phyloP scores from a whole-genome alignment of 768 basidiomycete genomes.

The Rossbeevera mucosa region DNA sequence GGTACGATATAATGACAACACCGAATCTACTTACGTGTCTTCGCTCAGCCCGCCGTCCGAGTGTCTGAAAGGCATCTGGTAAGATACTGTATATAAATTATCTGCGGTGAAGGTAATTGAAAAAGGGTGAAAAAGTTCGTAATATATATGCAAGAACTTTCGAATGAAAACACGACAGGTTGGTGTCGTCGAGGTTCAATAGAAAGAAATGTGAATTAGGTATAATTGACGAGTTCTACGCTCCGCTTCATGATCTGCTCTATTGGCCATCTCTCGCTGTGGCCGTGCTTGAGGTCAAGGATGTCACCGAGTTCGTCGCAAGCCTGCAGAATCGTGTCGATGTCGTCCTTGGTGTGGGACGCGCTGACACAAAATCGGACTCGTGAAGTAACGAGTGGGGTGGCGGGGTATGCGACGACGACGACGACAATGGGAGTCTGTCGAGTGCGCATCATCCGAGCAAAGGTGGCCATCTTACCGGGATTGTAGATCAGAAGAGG shows the following conservation, averaged over 20 bases:
- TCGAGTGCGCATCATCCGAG: conserved; percentile 76
- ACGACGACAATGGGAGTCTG: conserved; percentile 82
- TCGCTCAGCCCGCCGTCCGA: background rate
- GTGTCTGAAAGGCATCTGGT: conserved; percentile 12
- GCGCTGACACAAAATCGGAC: conserved; percentile 94
- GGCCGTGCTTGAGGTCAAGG: conserved; percentile 84
- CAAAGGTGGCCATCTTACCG: conserved; percentile 91
- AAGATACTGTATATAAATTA: conserved; percentile 26
- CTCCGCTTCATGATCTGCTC: conserved; percentile 70
- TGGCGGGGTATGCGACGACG: conserved; percentile 88
- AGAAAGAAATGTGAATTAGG: conserved; percentile 11
- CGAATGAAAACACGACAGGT: conserved; percentile 5
- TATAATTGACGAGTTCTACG: conserved; percentile 60
- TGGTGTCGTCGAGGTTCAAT: conserved; percentile 1
- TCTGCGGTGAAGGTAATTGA: conserved; percentile 21
- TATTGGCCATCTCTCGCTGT: conserved; percentile 67
- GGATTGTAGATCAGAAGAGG: conserved; percentile 90
- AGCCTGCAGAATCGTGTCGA: conserved; percentile 79
- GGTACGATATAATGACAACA: background rate
- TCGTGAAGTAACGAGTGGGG: conserved; percentile 80
- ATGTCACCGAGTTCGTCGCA: conserved; percentile 90
- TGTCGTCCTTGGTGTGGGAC: conserved; percentile 94
- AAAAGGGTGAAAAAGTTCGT: conserved; percentile 1
- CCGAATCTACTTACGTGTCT: background rate
- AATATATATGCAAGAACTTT: conserved; percentile 24